Evolutionary conservation across 257 asterid genomes (phyloP), one percentile per base, ranked within the genome.

Genomic region (Gentiana dahurica): DNA sequence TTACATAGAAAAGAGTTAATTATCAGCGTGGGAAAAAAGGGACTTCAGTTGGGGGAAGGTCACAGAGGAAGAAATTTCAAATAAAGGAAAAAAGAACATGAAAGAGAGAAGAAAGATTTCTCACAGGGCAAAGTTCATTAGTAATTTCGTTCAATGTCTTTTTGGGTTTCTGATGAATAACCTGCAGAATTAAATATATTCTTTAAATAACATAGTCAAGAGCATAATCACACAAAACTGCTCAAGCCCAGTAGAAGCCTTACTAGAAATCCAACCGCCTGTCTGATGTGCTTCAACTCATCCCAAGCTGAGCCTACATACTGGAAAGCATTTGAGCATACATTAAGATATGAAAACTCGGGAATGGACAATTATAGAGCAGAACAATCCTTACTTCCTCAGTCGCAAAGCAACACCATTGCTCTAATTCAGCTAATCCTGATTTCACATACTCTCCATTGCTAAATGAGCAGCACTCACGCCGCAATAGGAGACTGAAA

Each of bases 391-490:
- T 75, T 79, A 92, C 98, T 63, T 92, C 95, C 74, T 92, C 95
- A 68, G 97, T 83, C 36, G 97, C 97, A 72, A 58, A 77, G 75
- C 77, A 65, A 68, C 98, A 92, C 98, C 97, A 92, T 68, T 88
- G 97, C 71, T 92, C 98, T 68, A 92, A 66, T 73, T 92, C 97
- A 58, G 89, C 97, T 70, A 92, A 72, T 56, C 98, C 97, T 9
- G 97, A 65, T 76, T 92, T 92, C 54, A 92, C 97, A 54, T 78
- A 92, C 79, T 87, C 98, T 36, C 98, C 98, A 34, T 92, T 92
- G 68, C 94, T 92, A 75, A 92, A 92, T 53, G 98, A 92, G 80
- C 98, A 92, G 65, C 98, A 92, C 75, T 92, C 97, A 2, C 98
- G 95, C 59, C 97, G 81, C 73, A 92, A 75, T 69, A 92, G 97